Conservation (phyloP, 768 basidiomycete species). For the Collybiopsis confluens region DNA sequence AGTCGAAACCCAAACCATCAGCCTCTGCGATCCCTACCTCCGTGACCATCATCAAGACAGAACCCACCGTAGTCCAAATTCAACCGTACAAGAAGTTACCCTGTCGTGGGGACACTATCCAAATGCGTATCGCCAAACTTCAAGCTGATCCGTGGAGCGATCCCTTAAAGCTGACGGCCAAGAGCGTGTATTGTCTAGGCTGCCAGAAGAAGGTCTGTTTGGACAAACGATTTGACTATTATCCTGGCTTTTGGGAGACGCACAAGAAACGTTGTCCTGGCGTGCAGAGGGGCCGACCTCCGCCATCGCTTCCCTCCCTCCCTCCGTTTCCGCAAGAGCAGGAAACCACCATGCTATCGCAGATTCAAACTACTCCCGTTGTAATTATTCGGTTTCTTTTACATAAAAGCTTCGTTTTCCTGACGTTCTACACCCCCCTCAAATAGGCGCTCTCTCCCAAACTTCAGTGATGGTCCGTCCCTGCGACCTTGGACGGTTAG, state of each 20-base stretch:
- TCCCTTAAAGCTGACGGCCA: constrained; percentile 1
- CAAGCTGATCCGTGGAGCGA: constrained; percentile 9
- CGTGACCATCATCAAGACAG: neutral
- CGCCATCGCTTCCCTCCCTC: neutral
- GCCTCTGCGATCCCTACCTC: neutral
- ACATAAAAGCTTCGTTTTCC: too few relatives aligned
- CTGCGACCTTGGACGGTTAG: too few relatives aligned
- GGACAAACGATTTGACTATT: constrained; percentile 6
- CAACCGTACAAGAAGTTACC: constrained; percentile 6
- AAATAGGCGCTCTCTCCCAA: too few relatives aligned
- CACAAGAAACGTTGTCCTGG: constrained; percentile 3
- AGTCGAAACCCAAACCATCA: too few relatives aligned
- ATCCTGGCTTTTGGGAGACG: constrained; percentile 8
- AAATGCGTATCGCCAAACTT: constrained; percentile 4
- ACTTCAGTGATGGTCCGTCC: too few relatives aligned
- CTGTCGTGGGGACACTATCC: constrained; percentile 1
- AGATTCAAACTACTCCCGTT: too few relatives aligned
- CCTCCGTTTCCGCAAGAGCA: too few relatives aligned
- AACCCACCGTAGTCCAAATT: neutral
- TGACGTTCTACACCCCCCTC: too few relatives aligned
- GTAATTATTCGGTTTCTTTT: too few relatives aligned
- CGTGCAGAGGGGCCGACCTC: neutral
- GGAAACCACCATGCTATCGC: too few relatives aligned
- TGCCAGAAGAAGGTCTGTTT: constrained; percentile 5
- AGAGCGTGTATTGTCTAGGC: constrained; percentile 7